Conservation (phyloP, 2,329 filamentous ascomycete species). For the Aureobasidium sp. region DNA sequence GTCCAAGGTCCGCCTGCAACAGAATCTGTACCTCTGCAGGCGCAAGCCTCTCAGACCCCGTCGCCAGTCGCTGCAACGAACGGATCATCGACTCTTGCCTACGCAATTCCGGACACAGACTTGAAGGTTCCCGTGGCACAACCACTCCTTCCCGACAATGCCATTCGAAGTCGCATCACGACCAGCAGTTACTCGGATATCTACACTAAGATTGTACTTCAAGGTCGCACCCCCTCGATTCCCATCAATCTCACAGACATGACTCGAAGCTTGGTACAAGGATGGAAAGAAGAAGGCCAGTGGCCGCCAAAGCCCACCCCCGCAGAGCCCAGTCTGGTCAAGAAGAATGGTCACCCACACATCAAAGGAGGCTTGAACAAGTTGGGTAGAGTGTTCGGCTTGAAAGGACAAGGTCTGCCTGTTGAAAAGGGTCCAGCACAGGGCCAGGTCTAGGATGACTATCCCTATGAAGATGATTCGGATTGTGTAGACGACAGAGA, state of each 20-base stretch:
- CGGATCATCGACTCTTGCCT: conserved; percentile 24
- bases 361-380: conserved; percentile 38
- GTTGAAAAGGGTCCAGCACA: not conserved
- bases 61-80: not conserved
- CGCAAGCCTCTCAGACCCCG: not conserved
- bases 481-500: too few relatives aligned
- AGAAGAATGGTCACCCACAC: conserved; percentile 21
- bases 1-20: too few relatives aligned
- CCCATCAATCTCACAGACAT: conserved; percentile 83
- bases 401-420: not conserved
- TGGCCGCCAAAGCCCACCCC: conserved; percentile 67
- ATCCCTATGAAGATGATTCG: too few relatives aligned
- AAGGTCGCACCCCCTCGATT: conserved; percentile 72
- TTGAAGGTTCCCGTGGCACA: conserved; percentile 62
- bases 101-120: conserved; percentile 21
- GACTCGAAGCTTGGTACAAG: conserved; percentile 71
- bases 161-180: conserved; percentile 68
- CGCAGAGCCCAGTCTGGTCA: conserved; percentile 38
- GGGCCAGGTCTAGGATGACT: not conserved
- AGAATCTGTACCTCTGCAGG: not conserved
- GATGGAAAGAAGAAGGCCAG: conserved; percentile 89
- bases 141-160: conserved; percentile 68
- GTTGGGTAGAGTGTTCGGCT: conserved; percentile 36
- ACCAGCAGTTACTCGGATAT: conserved; percentile 70
- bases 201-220: conserved; percentile 80